Evolutionary conservation across 148 eudicot species (phyloP).

Genomic region (Dysphania ambrosioides): DNA sequence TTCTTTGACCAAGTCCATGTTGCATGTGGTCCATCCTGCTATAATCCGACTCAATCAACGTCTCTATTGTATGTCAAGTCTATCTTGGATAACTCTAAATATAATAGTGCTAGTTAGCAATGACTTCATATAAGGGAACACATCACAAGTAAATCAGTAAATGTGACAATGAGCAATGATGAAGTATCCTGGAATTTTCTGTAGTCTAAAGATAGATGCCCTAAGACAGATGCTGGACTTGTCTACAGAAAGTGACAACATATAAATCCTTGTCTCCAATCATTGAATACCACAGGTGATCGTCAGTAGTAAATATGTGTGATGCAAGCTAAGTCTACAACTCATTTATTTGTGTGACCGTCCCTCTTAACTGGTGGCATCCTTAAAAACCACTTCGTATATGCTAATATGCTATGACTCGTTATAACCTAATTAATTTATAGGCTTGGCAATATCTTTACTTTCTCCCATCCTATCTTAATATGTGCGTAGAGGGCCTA

Average conservation of each 20-base stretch:
- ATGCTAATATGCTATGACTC: too few species aligned
- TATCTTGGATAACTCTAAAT: background rate
- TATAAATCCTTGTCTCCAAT: constrained; percentile 24
- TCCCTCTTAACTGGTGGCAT: too few species aligned
- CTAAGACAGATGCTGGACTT: constrained; percentile 11
- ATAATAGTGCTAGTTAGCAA: background rate
- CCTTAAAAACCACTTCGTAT: too few species aligned
- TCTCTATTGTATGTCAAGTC: background rate
- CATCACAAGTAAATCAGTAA: constrained; percentile 7
- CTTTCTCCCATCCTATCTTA: background rate
- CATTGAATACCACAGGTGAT: background rate
- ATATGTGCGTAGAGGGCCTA: too few species aligned
- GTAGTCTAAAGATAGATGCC: background rate
- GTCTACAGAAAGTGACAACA: constrained; percentile 23
- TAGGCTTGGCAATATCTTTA: too few species aligned
- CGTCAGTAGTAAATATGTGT: background rate
- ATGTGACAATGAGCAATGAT: background rate
- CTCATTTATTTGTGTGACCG: background rate
- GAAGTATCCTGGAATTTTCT: constrained; percentile 19
- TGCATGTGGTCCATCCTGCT: too few species aligned
- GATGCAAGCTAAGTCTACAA: background rate
- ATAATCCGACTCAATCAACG: too few species aligned
- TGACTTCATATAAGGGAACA: constrained; percentile 17
- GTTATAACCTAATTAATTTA: background rate
- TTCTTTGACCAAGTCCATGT: too few species aligned